phyloP scores from a whole-genome alignment of 805 yeast species.

The Metschnikowia shivogae region DNA sequence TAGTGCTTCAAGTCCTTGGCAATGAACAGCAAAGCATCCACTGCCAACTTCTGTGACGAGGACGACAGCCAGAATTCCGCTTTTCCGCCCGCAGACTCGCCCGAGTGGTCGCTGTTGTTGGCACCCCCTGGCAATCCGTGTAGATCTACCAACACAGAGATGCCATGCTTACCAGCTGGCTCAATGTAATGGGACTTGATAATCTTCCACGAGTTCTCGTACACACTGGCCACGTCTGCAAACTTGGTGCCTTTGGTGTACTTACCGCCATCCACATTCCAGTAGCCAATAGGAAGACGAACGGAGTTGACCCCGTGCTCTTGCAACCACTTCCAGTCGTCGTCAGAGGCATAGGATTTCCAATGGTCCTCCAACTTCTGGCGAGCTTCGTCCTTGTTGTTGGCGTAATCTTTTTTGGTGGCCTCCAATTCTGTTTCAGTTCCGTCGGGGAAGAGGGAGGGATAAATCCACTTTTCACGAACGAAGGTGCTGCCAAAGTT shows the following conservation, averaged over 20 bases:
- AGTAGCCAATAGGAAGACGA: slow-evolving; percentile 87
- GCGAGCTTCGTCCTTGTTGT: slow-evolving; percentile 51
- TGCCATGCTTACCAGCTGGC: slow-evolving; percentile 56
- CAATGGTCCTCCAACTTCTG: slow-evolving; percentile 60
- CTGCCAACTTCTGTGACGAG: slow-evolving; percentile 40
- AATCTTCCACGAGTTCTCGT: slow-evolving; percentile 68
- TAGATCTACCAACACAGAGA: slow-evolving; percentile 75
- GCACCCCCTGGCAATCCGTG: slow-evolving; percentile 95
- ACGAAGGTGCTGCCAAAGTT: slow-evolving; percentile 82
- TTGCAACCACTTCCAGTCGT: slow-evolving; percentile 77
- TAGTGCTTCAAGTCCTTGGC: slow-evolving; percentile 52
- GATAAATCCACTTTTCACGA: slow-evolving; percentile 75
- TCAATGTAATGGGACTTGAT: slow-evolving; percentile 50
- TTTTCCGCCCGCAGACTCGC: slow-evolving; percentile 46
- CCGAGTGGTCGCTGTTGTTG: slow-evolving; percentile 80
- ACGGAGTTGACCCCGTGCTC: slow-evolving; percentile 70
- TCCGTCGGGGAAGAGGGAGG: slow-evolving; percentile 53
- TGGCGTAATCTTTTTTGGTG: slow-evolving; percentile 44
- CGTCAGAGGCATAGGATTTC: slow-evolving; percentile 53
- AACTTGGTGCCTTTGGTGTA: slow-evolving; percentile 63
- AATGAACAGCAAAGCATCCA: slow-evolving; percentile 52
- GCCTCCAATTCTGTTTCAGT: slow-evolving; percentile 74
- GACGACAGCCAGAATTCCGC: slow-evolving; percentile 63
- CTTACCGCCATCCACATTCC: slow-evolving; percentile 70
- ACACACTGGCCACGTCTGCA: slow-evolving; percentile 49